Evolutionary conservation across 83 land plant genomes (phyloP).

Genomic region (Larix sibirica): DNA sequence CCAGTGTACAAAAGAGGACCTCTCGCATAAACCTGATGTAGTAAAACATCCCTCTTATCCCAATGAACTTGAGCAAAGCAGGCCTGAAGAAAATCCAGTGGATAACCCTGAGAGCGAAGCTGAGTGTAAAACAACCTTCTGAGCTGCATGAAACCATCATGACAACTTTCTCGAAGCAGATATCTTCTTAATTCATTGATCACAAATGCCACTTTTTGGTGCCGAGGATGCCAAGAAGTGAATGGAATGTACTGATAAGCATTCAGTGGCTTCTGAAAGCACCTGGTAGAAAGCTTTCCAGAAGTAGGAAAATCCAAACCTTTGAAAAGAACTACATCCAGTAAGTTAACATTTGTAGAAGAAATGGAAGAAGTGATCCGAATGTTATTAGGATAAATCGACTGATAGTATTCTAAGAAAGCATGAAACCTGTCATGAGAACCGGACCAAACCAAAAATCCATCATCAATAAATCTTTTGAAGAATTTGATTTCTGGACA

Average conservation of each 20-base stretch:
- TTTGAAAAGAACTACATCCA: neutral
- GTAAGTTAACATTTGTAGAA: neutral
- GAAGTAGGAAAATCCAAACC: neutral
- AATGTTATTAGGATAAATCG: neutral
- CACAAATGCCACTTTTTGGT: no score
- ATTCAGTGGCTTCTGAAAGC: conserved; percentile 13
- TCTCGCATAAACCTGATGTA: neutral
- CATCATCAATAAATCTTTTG: conserved; percentile 18
- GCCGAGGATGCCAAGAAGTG: no score
- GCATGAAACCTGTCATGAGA: neutral
- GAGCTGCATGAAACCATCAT: no score
- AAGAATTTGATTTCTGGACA: neutral
- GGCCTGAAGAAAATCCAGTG: no score
- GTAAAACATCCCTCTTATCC: neutral
- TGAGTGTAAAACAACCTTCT: no score
- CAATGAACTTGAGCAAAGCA: no score
- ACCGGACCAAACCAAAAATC: conserved; percentile 13
- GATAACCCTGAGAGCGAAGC: no score
- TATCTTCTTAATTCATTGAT: no score
- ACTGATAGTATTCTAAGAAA: neutral
- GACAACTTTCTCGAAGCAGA: no score
- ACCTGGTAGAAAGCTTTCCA: neutral
- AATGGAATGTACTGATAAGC: neutral
- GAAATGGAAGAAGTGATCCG: neutral
- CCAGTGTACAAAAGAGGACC: no score